Base-by-base conservation (phyloP, 148 eudicot genomes). In the Drosera capensis region DNA sequence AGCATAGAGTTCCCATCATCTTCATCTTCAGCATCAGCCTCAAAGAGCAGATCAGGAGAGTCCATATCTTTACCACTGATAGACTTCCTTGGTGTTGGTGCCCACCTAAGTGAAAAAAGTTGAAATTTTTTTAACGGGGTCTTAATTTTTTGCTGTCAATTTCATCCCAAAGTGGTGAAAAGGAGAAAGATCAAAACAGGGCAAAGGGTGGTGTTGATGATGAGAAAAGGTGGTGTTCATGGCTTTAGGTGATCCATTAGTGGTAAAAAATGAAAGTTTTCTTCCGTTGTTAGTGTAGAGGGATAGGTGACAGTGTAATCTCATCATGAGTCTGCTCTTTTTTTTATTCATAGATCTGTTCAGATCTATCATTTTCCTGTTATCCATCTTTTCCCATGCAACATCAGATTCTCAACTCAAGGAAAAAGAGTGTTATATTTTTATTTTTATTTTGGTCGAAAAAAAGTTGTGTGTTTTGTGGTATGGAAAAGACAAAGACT, bases 71-170 rank as follows among this genome's bases (percentile, higher is more conserved):
- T 76, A 26, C 60, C 75, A 19, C 77, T 83, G 68, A 76, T 83
- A 51, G 94, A 83, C 65, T 83, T 83, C 45, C 94, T 83, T 40
- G 94, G 94, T 39, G 94, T 83, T 47, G 94, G 94, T 58, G 74
- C 87, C 64, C 55, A 65, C 78, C 57, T 76, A 40, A 3, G 1
- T 14, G 3, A 13, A 13, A 34, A 34, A 34, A 15, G n/a, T 34
- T 13, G n/a, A 34, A n/a, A n/a, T n/a, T n/a, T n/a, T n/a, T n/a
- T n/a, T n/a, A n/a, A n/a, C n/a, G n/a, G n/a, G n/a, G n/a, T n/a
- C n/a, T n/a, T n/a, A n/a, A n/a, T n/a, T n/a, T n/a, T n/a, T n/a
- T n/a, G n/a, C n/a, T 2, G n/a, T 11, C 11, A 9, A 17, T 20
- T 19, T 31, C 1, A 3, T 28, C 6, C 1, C 17, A 14, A 47